phyloP scores from a whole-genome alignment of 106 monocot species.

The Allium sativum region DNA sequence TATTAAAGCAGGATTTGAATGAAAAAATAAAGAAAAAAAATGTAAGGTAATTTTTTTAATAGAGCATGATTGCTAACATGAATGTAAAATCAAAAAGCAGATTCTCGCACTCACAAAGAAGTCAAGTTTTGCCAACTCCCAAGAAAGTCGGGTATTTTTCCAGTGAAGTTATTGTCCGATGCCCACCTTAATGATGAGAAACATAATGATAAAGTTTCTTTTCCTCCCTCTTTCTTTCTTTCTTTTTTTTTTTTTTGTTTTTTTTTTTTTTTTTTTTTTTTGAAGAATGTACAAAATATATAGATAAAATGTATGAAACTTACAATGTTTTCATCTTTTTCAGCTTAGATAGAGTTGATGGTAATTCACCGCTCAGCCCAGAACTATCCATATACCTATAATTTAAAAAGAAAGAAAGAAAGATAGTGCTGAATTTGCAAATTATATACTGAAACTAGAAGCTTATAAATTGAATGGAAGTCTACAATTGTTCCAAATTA shows the following conservation, averaged over 20 bases:
- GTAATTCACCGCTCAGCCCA: conserved; percentile 50
- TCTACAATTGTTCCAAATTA: conserved; percentile 18
- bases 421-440: background rate
- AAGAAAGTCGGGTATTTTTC: conserved; percentile 68
- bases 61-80: background rate
- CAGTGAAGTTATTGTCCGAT: conserved; percentile 60
- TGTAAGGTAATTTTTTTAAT: background rate
- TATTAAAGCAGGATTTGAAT: background rate
- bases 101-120: conserved; percentile 34
- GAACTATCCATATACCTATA: conserved; percentile 45
- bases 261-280: too few species aligned
- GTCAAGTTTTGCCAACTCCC: conserved; percentile 41
- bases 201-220: background rate
- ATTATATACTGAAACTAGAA: background rate
- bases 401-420: background rate
- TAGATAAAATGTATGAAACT: conserved; percentile 5
- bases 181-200: conserved; percentile 33
- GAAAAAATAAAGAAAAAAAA: background rate
- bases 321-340: conserved; percentile 34
- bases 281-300: background rate
- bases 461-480: background rate
- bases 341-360: conserved; percentile 42
- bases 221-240: background rate
- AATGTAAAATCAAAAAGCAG: background rate
- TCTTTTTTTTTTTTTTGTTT: too few species aligned